Conservation (phyloP, 495 filamentous ascomycete genomes). For the Aspergillus steynii region DNA sequence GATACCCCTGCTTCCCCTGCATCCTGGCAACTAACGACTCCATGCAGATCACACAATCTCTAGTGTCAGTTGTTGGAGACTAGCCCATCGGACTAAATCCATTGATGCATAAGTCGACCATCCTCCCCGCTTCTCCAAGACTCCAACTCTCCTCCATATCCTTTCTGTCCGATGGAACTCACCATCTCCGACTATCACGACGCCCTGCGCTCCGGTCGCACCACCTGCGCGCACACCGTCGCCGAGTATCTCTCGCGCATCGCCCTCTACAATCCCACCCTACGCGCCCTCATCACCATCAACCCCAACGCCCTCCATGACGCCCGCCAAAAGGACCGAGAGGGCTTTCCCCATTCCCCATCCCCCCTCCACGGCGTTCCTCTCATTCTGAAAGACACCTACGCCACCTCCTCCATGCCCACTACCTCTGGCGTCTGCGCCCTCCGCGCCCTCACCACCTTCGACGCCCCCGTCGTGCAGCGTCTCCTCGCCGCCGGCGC, state of each 20-base stretch:
- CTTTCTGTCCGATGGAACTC: slow-evolving; percentile 40
- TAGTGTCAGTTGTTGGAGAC: background rate
- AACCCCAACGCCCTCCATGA: slow-evolving; percentile 49
- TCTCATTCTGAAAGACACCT: slow-evolving; percentile 65
- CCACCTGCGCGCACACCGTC: slow-evolving; percentile 54
- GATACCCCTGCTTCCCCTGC: background rate
- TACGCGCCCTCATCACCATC: slow-evolving; percentile 58
- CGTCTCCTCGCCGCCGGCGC: slow-evolving; percentile 54
- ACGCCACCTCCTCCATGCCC: slow-evolving; percentile 49
- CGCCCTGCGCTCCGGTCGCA: slow-evolving; percentile 45
- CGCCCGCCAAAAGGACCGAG: slow-evolving; percentile 49
- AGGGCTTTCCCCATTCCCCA: background rate
- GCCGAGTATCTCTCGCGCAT: slow-evolving; percentile 57
- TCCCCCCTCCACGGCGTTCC: slow-evolving; percentile 44
- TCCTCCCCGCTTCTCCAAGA: slow-evolving; percentile 1
- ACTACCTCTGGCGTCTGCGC: slow-evolving; percentile 57
- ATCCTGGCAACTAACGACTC: background rate
- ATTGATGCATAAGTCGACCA: background rate
- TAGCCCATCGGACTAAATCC: background rate
- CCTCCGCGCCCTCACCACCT: slow-evolving; percentile 45
- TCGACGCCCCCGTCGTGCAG: slow-evolving; percentile 50
- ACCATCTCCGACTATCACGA: slow-evolving; percentile 56
- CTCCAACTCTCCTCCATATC: background rate
- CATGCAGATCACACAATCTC: background rate
- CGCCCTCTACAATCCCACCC: slow-evolving; percentile 51